Evolutionary conservation across 1,139 yeast genomes (phyloP).

Genomic region (Yamadazyma sp.): DNA sequence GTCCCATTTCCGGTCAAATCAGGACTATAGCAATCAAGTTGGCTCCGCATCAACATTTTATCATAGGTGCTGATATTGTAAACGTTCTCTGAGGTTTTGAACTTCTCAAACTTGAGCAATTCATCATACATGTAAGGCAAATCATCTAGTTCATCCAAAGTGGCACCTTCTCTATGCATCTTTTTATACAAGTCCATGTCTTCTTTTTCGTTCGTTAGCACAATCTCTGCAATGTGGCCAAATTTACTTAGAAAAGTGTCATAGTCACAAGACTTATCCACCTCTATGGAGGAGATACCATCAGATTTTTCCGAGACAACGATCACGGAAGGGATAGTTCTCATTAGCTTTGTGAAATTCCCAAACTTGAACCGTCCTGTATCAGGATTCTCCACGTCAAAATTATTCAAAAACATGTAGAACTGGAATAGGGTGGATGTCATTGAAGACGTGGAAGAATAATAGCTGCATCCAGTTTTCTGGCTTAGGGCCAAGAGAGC

Average conservation of each 20-base stretch:
- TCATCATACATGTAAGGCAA: constrained; percentile 4
- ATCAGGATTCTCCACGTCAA: constrained; percentile 17
- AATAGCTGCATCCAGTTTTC: constrained; percentile 43
- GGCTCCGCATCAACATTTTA: constrained; percentile 80
- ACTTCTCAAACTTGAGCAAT: constrained; percentile 12
- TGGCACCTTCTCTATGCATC: constrained; percentile 4
- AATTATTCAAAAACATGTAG: constrained; percentile 69
- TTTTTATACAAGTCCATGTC: constrained; percentile 36
- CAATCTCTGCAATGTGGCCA: constrained; percentile 77
- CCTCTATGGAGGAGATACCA: constrained; percentile 59
- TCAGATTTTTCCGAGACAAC: constrained; percentile 31
- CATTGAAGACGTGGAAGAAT: constrained; percentile 87
- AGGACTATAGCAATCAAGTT: constrained; percentile 78
- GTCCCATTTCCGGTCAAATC: constrained; percentile 88
- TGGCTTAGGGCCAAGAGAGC: constrained; percentile 51
- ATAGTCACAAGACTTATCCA: constrained; percentile 66
- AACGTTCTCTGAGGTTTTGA: constrained; percentile 22
- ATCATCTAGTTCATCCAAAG: not conserved
- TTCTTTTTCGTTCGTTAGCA: constrained; percentile 59
- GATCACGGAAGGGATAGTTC: constrained; percentile 37
- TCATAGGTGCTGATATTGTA: constrained; percentile 77
- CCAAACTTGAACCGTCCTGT: constrained; percentile 32
- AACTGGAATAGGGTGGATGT: constrained; percentile 73
- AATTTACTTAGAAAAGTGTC: constrained; percentile 73
- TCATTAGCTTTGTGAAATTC: constrained; percentile 33